phyloP scores from a whole-genome alignment of 2,329 filamentous ascomycete genomes.

The Dothidotthia symphoricarpi region DNA sequence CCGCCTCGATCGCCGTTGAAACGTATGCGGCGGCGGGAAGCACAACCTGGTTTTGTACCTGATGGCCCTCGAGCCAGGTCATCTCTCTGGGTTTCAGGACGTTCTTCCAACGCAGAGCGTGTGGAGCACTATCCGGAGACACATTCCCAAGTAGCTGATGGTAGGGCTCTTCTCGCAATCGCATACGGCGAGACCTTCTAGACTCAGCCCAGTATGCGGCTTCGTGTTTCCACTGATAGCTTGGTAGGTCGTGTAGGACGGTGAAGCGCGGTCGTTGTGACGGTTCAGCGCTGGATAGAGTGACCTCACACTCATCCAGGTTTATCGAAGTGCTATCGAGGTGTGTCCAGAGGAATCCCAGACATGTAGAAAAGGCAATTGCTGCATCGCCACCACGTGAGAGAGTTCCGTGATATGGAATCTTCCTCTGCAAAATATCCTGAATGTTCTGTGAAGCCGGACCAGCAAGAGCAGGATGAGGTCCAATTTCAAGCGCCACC shows the following conservation, averaged over 20 bases:
- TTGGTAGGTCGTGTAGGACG: conserved; percentile 1
- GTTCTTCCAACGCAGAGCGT: conserved; percentile 13
- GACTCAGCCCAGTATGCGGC: conserved; percentile 23
- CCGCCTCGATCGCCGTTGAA: conserved; percentile 38
- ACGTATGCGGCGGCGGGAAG: conserved; percentile 50
- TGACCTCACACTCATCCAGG: no score
- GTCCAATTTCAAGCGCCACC: conserved; percentile 48
- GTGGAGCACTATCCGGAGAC: not conserved
- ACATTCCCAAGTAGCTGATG: conserved; percentile 12
- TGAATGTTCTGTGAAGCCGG: no score
- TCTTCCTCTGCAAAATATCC: no score
- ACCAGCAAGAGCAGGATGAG: conserved; percentile 48
- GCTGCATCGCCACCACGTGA: no score
- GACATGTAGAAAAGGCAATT: no score
- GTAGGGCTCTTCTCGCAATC: conserved; percentile 7
- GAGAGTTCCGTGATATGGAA: no score
- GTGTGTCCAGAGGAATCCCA: no score
- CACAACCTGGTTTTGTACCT: conserved; percentile 34
- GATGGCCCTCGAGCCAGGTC: conserved; percentile 19
- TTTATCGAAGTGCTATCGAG: no score
- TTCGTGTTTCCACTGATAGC: conserved; percentile 34
- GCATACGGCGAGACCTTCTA: conserved; percentile 1
- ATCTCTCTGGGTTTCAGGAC: conserved; percentile 9
- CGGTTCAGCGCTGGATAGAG: no score
- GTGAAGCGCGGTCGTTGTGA: no score